Percentiles rank a stretch among this genome's conserved stretches.
phyloP scores from a whole-genome alignment of 345 rosid species.

The Melastoma malabathricum region DNA sequence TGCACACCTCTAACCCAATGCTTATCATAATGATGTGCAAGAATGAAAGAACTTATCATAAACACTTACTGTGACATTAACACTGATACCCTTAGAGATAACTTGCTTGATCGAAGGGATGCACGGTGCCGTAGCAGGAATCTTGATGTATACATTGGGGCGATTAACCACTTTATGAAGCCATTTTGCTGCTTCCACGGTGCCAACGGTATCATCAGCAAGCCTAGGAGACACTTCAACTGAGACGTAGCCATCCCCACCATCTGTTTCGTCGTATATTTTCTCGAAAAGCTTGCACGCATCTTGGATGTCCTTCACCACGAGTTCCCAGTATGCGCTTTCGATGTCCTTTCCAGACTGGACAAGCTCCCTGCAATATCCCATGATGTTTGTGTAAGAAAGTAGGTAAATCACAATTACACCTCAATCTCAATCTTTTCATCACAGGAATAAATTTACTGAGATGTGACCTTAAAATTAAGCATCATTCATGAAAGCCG shows the following conservation, averaged over 20 bases:
- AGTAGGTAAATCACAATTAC: no score
- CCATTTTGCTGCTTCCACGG: slow-evolving; percentile 82
- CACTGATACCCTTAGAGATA: slow-evolving; percentile 77
- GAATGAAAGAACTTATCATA: neutral
- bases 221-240: slow-evolving; percentile 97
- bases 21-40: no score
- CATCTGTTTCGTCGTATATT: slow-evolving; percentile 82
- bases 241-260: slow-evolving; percentile 89
- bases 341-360: slow-evolving; percentile 87
- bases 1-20: no score
- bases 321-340: slow-evolving; percentile 92
- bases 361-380: slow-evolving; percentile 41
- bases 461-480: no score
- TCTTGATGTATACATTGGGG: slow-evolving; percentile 86
- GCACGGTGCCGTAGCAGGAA: slow-evolving; percentile 94
- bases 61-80: slow-evolving; percentile 79
- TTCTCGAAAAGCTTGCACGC: slow-evolving; percentile 95
- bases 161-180: slow-evolving; percentile 78
- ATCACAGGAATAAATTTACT: no score
- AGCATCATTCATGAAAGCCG: no score
- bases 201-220: slow-evolving; percentile 79
- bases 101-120: slow-evolving; percentile 87
- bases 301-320: slow-evolving; percentile 93
- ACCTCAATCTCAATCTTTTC: no score
- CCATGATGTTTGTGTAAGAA: neutral